Evolutionary conservation across 495 filamentous ascomycete genomes (phyloP), one percentile per base, ranked within the genome.

Genomic region (Podospora didyma): DNA sequence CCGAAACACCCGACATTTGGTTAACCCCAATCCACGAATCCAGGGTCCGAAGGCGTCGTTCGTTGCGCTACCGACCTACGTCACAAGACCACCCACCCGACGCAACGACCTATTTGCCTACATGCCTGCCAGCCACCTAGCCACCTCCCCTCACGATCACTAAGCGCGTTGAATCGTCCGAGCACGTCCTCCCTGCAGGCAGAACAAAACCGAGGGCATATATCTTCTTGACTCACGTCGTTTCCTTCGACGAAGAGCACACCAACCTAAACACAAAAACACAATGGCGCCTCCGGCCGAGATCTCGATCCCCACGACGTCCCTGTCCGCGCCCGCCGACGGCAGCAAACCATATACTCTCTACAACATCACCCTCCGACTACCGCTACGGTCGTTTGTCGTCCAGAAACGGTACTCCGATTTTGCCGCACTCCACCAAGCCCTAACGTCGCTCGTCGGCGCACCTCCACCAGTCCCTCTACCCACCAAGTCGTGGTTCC

Each of bases 371-470:
- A 86, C 85, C 34, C 79, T 97, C 61, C 87, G 89, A 56, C 85
- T 93, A 3, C 92, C 94, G 9, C 84, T 98, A 51, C 88, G 90
- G 57, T 90, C 89, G 51, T 90, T 90, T 68, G 88, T 86, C 65
- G 79, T 96, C 58, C 84, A 87, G 59, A 97, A 97, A 73, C 91
- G 94, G 63, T 98, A 97, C 82, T 92, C 87, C 53, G 95, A 97
- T 69, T 97, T 98, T 74, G 74, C 78, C 46, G 69, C 82, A 57
- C 86, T 98, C 54, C 85, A 98, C 77, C 62, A 69, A n/a, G 62
- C 81, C 22, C 83, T 98, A 9, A 77, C 76, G 62, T 72, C 80
- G 55, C 77, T 86, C 62, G 83, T 86, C 48, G 84, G 84, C 69
- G 37, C 73, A 14, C 62, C 79, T 35, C 75, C 78, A 24, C 87